These are phyloP conservation scores for Globisporangium nunn DNA, from an alignment of 352 stramenopile genomes.

Conservation along the genomic window DNA sequence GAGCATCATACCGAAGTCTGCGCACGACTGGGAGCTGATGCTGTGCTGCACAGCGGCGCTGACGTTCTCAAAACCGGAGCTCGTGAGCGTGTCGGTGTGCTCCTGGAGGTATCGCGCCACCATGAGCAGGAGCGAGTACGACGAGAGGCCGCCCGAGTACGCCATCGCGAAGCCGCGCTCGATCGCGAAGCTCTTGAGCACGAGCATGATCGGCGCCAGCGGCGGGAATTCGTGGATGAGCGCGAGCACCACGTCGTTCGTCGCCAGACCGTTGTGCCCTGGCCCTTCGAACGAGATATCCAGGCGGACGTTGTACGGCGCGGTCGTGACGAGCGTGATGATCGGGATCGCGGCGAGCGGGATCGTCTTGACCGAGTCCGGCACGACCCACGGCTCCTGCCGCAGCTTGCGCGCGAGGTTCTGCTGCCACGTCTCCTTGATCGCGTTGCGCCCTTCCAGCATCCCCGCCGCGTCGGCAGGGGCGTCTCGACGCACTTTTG, in stretches of 20 bases:
- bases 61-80: conserved; percentile 48
- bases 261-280: conserved; percentile 93
- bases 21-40: conserved; percentile 50
- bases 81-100: conserved; percentile 59
- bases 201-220: conserved; percentile 92
- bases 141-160: conserved; percentile 96
- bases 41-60: conserved; percentile 51
- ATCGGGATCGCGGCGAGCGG: conserved; percentile 95
- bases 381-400: conserved; percentile 88
- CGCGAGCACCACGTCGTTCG: conserved; percentile 90
- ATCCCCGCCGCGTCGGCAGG: conserved; percentile 92
- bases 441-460: conserved; percentile 96
- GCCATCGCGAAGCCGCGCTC: conserved; percentile 91
- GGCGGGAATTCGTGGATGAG: conserved; percentile 92
- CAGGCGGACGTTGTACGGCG: conserved; percentile 79
- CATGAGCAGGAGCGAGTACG: conserved; percentile 94
- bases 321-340: conserved; percentile 90
- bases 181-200: conserved; percentile 93
- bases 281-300: conserved; percentile 97
- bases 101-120: conserved; percentile 92
- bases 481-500: conserved; percentile 93
- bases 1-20: conserved; percentile 92
- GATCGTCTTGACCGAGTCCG: conserved; percentile 94
- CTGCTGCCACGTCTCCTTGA: conserved; percentile 98
- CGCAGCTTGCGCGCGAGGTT: conserved; percentile 94